Base-by-base conservation (phyloP, 805 yeast genomes). In the Wickerhamiella slavikovae region DNA sequence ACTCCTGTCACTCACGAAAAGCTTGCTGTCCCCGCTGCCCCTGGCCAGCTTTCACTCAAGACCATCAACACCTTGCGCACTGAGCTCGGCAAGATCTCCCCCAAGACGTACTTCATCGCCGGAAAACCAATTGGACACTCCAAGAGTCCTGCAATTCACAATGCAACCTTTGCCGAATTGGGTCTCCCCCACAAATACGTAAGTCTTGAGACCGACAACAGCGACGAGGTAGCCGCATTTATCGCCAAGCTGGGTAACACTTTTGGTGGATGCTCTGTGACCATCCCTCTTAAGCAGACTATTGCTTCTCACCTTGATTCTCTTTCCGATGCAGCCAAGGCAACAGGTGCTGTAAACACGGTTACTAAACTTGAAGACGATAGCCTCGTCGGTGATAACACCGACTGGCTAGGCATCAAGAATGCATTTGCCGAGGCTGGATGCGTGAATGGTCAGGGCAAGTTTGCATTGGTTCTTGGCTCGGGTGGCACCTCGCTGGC, bases 401-500 rank as follows among this genome's bases (percentile, higher is more conserved):
- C 99, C 25, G 99, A 89, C 50, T 89, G 93, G 93, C 55, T 69
- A 28, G 99, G 98, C 8, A 77, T 89, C 40, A 59, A 58, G 27
- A 65, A 72, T 36, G 66, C 93, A 2, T 68, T 82, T 40, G 47
- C 55, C 13, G 52, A 62, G 35, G 60, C 62, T 34, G 92, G 92
- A 23, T 71, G 69, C 24, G 33, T 49, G 47, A 15, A 45, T 41
- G 34, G 42, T 44, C 18, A 33, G 39, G 11, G 40, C 37, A 20
- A 25, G 9, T 55, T 63, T 33, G 95, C 94, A 19, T 55, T 83
- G 35, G 75, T 89, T 26, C 60, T 89, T 38, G 99, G 99, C 29
- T 94, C 93, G 14, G 99, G 99, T 24, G 99, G 99, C 25, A 83
- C 99, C 16, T 72, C 94, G 1, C 66, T 94, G 44, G 94, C 98